Percentiles rank a stretch among this genome's conserved stretches.
Evolutionary conservation across 73 alveolate species (phyloP).

Genomic region (Uronychia binucleata): DNA sequence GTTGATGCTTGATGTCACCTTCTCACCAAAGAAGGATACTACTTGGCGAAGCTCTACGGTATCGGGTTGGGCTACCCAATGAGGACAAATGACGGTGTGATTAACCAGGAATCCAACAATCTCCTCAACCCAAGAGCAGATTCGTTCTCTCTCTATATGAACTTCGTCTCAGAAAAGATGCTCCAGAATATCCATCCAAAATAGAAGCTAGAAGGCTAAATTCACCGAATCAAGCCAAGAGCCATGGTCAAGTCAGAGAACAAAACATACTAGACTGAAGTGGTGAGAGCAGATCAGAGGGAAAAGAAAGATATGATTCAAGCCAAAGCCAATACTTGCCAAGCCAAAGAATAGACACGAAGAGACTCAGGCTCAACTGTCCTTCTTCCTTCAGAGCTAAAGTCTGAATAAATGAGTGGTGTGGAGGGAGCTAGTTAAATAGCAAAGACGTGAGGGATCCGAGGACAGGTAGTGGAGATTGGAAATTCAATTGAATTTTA

Average conservation of each 20-base stretch:
- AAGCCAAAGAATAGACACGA: too few species aligned
- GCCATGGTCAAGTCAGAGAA: background rate
- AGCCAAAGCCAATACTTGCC: too few species aligned
- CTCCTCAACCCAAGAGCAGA: slow-evolving; percentile 62
- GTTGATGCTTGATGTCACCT: slow-evolving; percentile 54
- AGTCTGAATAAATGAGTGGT: too few species aligned
- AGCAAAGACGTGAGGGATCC: too few species aligned
- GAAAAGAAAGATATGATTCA: too few species aligned
- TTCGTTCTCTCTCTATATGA: slow-evolving; percentile 57
- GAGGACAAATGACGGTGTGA: slow-evolving; percentile 61
- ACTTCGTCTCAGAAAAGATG: slow-evolving; percentile 48
- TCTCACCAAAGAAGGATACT: slow-evolving; percentile 38
- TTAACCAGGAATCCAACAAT: slow-evolving; percentile 22
- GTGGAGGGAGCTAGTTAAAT: too few species aligned
- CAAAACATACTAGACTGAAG: too few species aligned
- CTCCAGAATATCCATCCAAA: slow-evolving; percentile 49
- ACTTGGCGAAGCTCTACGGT: slow-evolving; percentile 6
- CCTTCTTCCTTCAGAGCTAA: too few species aligned
- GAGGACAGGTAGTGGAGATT: too few species aligned
- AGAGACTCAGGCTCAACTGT: too few species aligned
- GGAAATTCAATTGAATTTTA: too few species aligned
- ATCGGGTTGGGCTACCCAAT: slow-evolving; percentile 10
- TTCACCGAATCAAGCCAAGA: background rate
- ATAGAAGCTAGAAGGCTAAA: slow-evolving; percentile 6
- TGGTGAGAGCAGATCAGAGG: too few species aligned